Conservation (phyloP, 164 flowering plant genomes). For the Saururus chinensis region DNA sequence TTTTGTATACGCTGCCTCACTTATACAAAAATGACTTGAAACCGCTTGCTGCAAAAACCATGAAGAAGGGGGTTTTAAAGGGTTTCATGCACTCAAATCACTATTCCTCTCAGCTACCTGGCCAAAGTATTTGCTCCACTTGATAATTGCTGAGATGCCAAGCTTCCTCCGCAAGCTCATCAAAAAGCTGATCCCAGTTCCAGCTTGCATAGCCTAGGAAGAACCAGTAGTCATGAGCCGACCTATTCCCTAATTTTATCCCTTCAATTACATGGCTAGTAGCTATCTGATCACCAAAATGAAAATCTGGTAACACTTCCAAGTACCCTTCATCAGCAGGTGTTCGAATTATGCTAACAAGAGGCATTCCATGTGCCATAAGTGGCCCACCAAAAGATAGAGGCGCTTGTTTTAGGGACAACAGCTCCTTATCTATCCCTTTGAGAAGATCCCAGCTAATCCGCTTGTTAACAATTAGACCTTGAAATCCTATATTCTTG, state of each 20-base stretch:
- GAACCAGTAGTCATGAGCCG: slow-evolving; percentile 59
- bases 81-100: background rate
- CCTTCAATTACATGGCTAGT: slow-evolving; percentile 31
- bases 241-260: slow-evolving; percentile 33
- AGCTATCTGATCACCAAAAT: slow-evolving; percentile 53
- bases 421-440: slow-evolving; percentile 30
- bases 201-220: slow-evolving; percentile 77
- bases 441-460: slow-evolving; percentile 54
- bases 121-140: slow-evolving; percentile 30
- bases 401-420: slow-evolving; percentile 54
- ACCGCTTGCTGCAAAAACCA: background rate
- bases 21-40: no score
- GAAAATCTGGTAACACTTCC: slow-evolving; percentile 48
- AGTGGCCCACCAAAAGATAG: slow-evolving; percentile 81
- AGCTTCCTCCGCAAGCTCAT: slow-evolving; percentile 65
- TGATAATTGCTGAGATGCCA: slow-evolving; percentile 36
- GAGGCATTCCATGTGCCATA: slow-evolving; percentile 40
- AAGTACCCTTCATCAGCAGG: slow-evolving; percentile 13
- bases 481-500: slow-evolving; percentile 44
- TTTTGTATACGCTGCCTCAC: no score
- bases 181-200: slow-evolving; percentile 73
- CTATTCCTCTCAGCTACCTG: slow-evolving; percentile 12
- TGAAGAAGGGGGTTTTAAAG: background rate
- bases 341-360: slow-evolving; percentile 43
- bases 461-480: slow-evolving; percentile 73